Percentiles rank a stretch among this genome's conserved stretches.
phyloP scores from a whole-genome alignment of 306 rosid genomes.

The Vachellia collinsii region DNA sequence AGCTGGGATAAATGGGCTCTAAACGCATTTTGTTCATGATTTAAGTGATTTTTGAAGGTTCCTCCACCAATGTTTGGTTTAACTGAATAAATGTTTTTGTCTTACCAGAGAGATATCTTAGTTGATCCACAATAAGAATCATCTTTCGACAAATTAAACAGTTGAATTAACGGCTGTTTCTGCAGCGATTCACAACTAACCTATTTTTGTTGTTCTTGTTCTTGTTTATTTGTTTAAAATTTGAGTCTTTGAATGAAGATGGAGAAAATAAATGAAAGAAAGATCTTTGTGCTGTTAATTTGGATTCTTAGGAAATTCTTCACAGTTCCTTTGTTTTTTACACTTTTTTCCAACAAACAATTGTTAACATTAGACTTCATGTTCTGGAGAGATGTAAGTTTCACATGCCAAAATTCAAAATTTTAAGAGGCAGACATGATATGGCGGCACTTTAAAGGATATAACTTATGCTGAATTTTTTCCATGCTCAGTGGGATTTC shows the following conservation, averaged over 20 bases:
- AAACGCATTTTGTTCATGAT: background rate
- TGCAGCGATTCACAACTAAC: background rate
- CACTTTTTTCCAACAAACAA: background rate
- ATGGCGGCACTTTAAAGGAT: background rate
- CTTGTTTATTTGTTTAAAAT: background rate
- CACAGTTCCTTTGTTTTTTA: background rate
- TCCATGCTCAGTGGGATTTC: background rate
- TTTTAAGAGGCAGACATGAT: background rate
- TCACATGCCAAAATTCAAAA: background rate
- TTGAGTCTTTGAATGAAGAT: background rate
- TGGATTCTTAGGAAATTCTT: constrained; percentile 4
- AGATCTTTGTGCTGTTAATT: background rate
- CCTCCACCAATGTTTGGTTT: background rate
- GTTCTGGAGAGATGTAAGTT: background rate
- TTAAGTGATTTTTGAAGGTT: background rate
- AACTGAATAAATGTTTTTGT: background rate
- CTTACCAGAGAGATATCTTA: background rate
- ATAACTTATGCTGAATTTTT: background rate
- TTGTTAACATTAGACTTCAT: background rate
- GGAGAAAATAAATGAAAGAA: background rate
- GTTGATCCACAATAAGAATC: background rate
- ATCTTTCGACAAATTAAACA: background rate
- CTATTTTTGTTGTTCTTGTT: background rate
- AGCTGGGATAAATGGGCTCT: background rate
- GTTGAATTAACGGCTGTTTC: background rate